Percentiles rank a stretch among this genome's conserved stretches.
phyloP scores from a whole-genome alignment of 108 stramenopile genomes.

The Stephanodiscus minutulus region DNA sequence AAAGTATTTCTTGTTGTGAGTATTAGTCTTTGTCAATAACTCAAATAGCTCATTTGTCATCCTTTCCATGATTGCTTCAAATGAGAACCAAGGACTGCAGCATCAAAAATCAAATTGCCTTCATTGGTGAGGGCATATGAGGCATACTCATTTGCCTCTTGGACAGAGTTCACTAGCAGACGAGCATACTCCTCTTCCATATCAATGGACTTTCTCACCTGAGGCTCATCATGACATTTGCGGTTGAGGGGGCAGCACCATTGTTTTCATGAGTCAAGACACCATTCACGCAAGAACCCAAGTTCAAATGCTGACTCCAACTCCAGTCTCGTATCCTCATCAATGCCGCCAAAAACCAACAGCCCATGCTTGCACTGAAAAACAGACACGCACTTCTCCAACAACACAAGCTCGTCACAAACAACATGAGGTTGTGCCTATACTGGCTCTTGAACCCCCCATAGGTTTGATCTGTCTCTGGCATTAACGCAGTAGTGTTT shows the following conservation, averaged over 20 bases:
- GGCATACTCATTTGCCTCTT: neutral
- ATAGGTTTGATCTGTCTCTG: slow-evolving; percentile 16
- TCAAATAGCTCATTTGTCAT: neutral
- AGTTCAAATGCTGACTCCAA: slow-evolving; percentile 3
- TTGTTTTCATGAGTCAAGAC: slow-evolving; percentile 1
- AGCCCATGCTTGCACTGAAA: neutral
- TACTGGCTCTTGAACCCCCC: slow-evolving; percentile 12
- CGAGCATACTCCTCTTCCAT: neutral
- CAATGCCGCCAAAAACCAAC: slow-evolving; percentile 15
- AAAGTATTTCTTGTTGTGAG: too few species aligned
- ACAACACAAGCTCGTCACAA: neutral
- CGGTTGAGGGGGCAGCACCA: slow-evolving; percentile 11
- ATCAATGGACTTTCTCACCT: neutral
- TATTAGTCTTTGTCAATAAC: neutral
- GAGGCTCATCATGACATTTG: neutral
- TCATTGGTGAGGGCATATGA: neutral
- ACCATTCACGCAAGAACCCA: neutral
- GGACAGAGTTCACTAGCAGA: neutral
- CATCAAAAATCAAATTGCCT: neutral
- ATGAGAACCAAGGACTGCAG: neutral
- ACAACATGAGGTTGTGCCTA: neutral
- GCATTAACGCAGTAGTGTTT: slow-evolving; percentile 8
- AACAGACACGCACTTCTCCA: neutral
- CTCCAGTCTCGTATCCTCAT: neutral
- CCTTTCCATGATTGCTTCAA: neutral